phyloP scores from a whole-genome alignment of 2,329 filamentous ascomycete genomes.

The Colletotrichum nymphaeae region DNA sequence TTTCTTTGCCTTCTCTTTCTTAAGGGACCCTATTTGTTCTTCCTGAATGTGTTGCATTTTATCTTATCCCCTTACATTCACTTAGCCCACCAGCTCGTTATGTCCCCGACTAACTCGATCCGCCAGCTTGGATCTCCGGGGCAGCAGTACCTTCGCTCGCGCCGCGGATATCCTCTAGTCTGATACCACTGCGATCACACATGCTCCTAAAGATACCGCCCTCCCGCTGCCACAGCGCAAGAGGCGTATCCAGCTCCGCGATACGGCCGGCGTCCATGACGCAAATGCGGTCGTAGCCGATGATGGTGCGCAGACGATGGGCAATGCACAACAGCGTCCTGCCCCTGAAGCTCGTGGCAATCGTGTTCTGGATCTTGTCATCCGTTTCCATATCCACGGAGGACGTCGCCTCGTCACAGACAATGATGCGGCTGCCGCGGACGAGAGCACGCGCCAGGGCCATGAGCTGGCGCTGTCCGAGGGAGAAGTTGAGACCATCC shows the following conservation, averaged over 20 bases:
- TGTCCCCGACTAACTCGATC: conserved; percentile 11
- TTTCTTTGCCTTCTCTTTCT: neutral
- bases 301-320: conserved; percentile 90
- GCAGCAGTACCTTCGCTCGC: conserved; percentile 52
- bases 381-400: conserved; percentile 97
- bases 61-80: conserved; percentile 9
- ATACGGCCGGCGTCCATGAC: conserved; percentile 94
- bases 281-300: conserved; percentile 93
- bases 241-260: conserved; percentile 84
- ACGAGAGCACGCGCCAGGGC: conserved; percentile 92
- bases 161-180: conserved; percentile 62
- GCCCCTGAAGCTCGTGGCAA: conserved; percentile 84
- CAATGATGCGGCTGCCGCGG: conserved; percentile 87
- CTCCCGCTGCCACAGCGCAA: conserved; percentile 74
- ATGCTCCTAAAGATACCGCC: conserved; percentile 87
- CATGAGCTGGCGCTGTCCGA: conserved; percentile 96
- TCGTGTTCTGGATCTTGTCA: conserved; percentile 92
- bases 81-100: neutral
- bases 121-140: conserved; percentile 15
- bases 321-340: conserved; percentile 94
- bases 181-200: conserved; percentile 89
- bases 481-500: conserved; percentile 94
- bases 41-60: conserved; percentile 26
- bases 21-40: neutral
- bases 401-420: conserved; percentile 96